Base-by-base conservation (phyloP, 2,329 filamentous ascomycete species). In the Calycina herbarum region DNA sequence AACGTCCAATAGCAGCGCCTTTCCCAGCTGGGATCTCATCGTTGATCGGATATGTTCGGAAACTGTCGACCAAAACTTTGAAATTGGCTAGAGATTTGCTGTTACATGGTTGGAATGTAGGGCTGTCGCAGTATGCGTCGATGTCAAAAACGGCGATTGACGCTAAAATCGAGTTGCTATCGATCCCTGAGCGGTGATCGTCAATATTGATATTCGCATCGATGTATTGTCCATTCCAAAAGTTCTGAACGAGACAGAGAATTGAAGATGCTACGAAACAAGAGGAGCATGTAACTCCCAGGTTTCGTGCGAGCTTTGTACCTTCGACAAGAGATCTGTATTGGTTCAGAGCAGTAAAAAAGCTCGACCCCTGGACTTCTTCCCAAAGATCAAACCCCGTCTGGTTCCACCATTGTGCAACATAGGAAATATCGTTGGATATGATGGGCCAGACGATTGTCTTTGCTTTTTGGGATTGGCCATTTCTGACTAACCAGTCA, bases 321-420 rank as follows among this genome's bases (percentile, higher is more conserved):
- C 92, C 92, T 77, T 91, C 85, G 1, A 86, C 79, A 10, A 89
- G 79, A 33, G 86, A 81, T 38, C 72, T 70, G 74, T 94, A 87
- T 67, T 90, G 86, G 57, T 85, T 84, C 3, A 88, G 85, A 42
- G 87, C 79, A 1, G 92, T 94, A 77, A 94, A 96, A 81, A 93
- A 95, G 0, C 90, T 93, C 27, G 86, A 88, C 59, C 90, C 90
- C n/a, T 83, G 81, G 6, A 92, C 85, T 76, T 95, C 92, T 75
- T 96, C 92, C 92, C 92, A 95, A 5, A 95, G 82, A 75, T 96
- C 92, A 72, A 88, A 94, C 0, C 82, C 82, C 5, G 82, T 82
- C 68, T 81, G 77, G 66, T 83, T 85, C 87, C 89, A 91, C 79
- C 92, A 91, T 73, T 91, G 85, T 0, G 86, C 84, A 7, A 92